Evolutionary conservation across 768 basidiomycete genomes (phyloP), one percentile per base, ranked within the genome.

Genomic region (Heimioporus sp.): DNA sequence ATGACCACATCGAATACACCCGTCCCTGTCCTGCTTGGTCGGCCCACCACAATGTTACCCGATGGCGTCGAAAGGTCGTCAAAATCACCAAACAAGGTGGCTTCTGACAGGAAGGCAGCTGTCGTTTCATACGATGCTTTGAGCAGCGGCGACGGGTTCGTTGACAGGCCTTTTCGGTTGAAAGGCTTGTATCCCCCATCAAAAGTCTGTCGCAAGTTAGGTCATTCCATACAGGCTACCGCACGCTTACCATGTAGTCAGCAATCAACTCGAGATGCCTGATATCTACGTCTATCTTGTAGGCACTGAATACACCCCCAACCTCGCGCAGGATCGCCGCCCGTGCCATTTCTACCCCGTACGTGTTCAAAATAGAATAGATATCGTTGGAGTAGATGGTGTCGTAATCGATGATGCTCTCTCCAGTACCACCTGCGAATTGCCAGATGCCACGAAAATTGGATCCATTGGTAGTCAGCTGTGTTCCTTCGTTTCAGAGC

Each of bases 121-220:
- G 96, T 98, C 5, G 95, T 98, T 72, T 98, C 97, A 72, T 91
- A 99, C 10, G 94, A 97, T 1, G 97, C 97, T 70, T 98, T 98
- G 49, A 98, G 82, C 37, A 98, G 79, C 9, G 96, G 93, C n/a
- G 95, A 98, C 21, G 93, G 85, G 70, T 92, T 93, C 41, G 87
- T 83, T 20, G 91, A 87, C 52, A 99, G 89, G 48, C 97, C 97
- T 57, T 88, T 92, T 41, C 97, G 87, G 71, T 98, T 99, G 76
- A 98, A 99, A 2, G 97, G 93, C 72, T 92, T 96, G 77, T 95
- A 99, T 28, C 89, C 93, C 30, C 97, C 97, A 49, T 98, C 95
- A 67, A 93, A 98, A 0, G 97, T 98, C 96, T 98, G 48, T 20
- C 19, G 34, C 35, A 11, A 24, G 28, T 57, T n/a, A 42, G 20